phyloP scores from a whole-genome alignment of 2,329 filamentous ascomycete species.

The Cryoendolithus antarcticus region DNA sequence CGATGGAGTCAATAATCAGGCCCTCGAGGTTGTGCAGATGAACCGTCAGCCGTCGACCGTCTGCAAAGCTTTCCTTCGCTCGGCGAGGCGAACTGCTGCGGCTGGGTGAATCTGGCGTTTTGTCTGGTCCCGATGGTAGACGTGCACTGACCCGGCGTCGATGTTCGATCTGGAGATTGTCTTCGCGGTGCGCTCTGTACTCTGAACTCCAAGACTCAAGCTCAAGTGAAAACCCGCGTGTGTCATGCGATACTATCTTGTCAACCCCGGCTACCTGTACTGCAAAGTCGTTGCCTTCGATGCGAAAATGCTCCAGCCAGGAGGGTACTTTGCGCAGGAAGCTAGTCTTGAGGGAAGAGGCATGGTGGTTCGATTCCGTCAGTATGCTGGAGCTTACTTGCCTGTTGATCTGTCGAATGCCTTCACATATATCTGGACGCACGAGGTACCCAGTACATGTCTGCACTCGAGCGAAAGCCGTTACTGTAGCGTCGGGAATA shows the following conservation, averaged over 20 bases:
- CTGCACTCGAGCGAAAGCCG: constrained; percentile 66
- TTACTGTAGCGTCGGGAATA: constrained; percentile 71
- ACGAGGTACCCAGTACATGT: constrained; percentile 85
- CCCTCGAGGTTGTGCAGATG: constrained; percentile 77
- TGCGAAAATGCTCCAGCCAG: constrained; percentile 73
- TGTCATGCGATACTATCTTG: constrained; percentile 65
- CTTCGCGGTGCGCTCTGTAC: constrained; percentile 65
- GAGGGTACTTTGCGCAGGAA: constrained; percentile 66
- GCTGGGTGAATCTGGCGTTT: constrained; percentile 22
- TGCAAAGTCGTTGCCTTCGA: constrained; percentile 82
- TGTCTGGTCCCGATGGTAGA: constrained; percentile 38
- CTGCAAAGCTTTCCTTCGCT: constrained; percentile 39
- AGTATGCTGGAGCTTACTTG: constrained; percentile 64
- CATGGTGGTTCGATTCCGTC: constrained; percentile 4
- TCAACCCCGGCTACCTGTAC: constrained; percentile 86
- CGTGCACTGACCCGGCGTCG: constrained; percentile 64
- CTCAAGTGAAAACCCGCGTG: constrained; percentile 75
- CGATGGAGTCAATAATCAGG: constrained; percentile 76
- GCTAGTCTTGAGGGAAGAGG: constrained; percentile 39
- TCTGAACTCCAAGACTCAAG: constrained; percentile 79
- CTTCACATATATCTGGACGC: constrained; percentile 82
- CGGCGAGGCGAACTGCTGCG: constrained; percentile 32
- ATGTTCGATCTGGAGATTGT: constrained; percentile 29
- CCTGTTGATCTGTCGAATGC: constrained; percentile 77
- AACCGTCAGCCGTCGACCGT: constrained; percentile 70